phyloP scores from a whole-genome alignment of 2,329 filamentous ascomycete genomes.

The Colletotrichum sp. region DNA sequence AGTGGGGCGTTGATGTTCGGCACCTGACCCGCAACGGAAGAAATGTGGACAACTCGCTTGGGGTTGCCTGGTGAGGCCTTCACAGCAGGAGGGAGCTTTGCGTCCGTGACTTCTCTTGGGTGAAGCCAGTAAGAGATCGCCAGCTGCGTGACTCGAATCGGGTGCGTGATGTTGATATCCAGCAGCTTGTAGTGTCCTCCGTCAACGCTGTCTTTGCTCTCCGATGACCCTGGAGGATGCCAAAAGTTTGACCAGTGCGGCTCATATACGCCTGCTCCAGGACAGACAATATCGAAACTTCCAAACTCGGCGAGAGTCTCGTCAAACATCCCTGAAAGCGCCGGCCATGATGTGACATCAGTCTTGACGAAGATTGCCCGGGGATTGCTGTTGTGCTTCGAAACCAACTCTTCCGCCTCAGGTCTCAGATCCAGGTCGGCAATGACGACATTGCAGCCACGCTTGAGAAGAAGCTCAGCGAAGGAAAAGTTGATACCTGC shows the following conservation, averaged over 20 bases:
- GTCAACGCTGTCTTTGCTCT: slow-evolving; percentile 34
- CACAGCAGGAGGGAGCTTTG: neutral
- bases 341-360: slow-evolving; percentile 48
- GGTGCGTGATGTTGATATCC: slow-evolving; percentile 47
- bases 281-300: slow-evolving; percentile 46
- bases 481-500: slow-evolving; percentile 50
- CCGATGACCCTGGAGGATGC: slow-evolving; percentile 41
- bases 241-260: slow-evolving; percentile 48
- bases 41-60: slow-evolving; percentile 42
- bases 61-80: slow-evolving; percentile 30
- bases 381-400: slow-evolving; percentile 25
- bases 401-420: slow-evolving; percentile 42
- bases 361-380: slow-evolving; percentile 47
- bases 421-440: slow-evolving; percentile 48
- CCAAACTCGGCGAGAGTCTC: slow-evolving; percentile 39
- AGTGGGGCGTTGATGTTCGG: slow-evolving; percentile 38
- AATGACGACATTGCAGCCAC: slow-evolving; percentile 49
- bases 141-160: slow-evolving; percentile 44
- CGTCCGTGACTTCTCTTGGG: slow-evolving; percentile 16
- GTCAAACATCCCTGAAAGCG: slow-evolving; percentile 39
- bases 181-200: slow-evolving; percentile 37
- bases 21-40: slow-evolving; percentile 40
- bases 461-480: slow-evolving; percentile 43
- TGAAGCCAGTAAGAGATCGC: slow-evolving; percentile 43
- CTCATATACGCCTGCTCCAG: slow-evolving; percentile 53